These are phyloP conservation scores for Acacia acuminata DNA, from an alignment of 306 rosid genomes.

Conservation along the genomic window DNA sequence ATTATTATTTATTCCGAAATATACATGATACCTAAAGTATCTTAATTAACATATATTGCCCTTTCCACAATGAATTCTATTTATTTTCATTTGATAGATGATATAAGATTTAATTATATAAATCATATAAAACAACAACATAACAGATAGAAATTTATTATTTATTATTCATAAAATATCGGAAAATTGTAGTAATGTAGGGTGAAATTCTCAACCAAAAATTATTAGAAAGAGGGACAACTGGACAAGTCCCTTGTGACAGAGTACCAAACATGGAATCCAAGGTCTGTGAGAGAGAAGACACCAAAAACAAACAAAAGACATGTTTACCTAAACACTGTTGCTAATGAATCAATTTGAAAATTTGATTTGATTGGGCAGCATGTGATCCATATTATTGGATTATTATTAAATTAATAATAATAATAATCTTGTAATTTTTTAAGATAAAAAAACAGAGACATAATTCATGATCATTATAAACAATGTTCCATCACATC, in stretches of 20 bases:
- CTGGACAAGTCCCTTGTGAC: background rate
- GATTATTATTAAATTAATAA: constrained; percentile 26
- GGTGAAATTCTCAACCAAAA: background rate
- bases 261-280: background rate
- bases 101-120: background rate
- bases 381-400: constrained; percentile 35
- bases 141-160: no score
- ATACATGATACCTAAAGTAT: background rate
- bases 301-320: background rate
- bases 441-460: no score
- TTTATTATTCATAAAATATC: no score
- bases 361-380: background rate
- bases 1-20: no score
- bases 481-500: no score
- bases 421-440: no score
- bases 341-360: background rate
- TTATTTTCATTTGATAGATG: background rate
- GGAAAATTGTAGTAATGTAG: background rate
- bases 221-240: background rate
- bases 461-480: no score
- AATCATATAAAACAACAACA: no score
- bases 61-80: background rate
- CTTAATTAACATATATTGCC: background rate
- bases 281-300: background rate
- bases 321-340: background rate